Base-by-base conservation (phyloP, 768 basidiomycete species). In the Boletus subcaerulescens region DNA sequence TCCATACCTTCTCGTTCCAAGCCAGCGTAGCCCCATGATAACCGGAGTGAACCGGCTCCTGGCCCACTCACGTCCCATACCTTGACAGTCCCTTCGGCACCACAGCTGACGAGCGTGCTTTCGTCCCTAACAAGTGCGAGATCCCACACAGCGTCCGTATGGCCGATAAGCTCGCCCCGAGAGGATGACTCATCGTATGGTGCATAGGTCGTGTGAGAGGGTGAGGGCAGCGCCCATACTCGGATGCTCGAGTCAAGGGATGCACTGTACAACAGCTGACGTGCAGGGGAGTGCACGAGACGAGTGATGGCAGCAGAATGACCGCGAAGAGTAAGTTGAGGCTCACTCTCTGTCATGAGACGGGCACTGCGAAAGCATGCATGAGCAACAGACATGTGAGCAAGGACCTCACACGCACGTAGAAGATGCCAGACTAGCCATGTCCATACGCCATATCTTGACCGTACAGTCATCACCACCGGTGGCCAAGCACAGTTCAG, bases 121-220 rank as follows among this genome's bases (percentile, higher is more conserved):
- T 92, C 89, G 58, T 91, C 88, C 51, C 90, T 80, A 26, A 93
- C 82, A 20, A 96, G 81, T 11, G 90, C 87, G 48, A 98, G 76
- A 67, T 94, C 97, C 97, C 97, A 99, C 24, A 98, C 89, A 6
- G 93, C 93, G 67, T 99, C 95, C 5, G 93, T 92, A 69, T 97
- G 93, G 4, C 95, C 93, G 31, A 95, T 85, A 29, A 98, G 80
- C 60, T 89, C 86, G 33, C 88, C 88, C 36, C 89, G 80, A 29
- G 84, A 79, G 5, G 87, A 80, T 0, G 84, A 85, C 46, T 89
- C 81, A 62, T 98, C 94, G 68, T 91, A 93, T 0, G 93, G 87
- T 1, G 91, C 89, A 71, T 98, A 99, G 15, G 94, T 92, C 49
- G 92, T 90, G 71, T 93, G 89, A 35, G 84, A 78, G 4, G 80